These are phyloP conservation scores for Ustilago bromivora DNA, from an alignment of 1,284 basidiomycete species.

Conservation along the genomic window DNA sequence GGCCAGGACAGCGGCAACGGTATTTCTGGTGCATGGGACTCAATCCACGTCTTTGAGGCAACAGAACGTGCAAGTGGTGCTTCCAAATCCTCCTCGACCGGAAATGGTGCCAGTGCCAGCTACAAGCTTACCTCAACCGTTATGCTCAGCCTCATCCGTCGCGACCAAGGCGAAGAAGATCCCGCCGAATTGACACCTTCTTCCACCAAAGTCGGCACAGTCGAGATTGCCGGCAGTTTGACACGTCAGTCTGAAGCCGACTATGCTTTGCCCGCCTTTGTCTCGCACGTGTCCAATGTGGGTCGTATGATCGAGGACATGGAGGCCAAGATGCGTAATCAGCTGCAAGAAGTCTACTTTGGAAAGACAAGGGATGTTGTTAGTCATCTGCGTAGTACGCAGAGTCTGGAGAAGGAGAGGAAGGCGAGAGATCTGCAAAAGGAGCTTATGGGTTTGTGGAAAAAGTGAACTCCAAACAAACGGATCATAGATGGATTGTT, in stretches of 20 bases:
- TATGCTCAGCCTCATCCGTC: conserved; percentile 90
- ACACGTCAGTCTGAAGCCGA: conserved; percentile 86
- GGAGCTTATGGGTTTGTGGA: conserved; percentile 82
- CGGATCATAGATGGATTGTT: not conserved
- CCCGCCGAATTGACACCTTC: conserved; percentile 27
- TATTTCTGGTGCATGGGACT: conserved; percentile 87
- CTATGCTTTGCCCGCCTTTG: conserved; percentile 51
- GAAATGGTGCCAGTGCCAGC: conserved; percentile 81
- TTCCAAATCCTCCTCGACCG: conserved; percentile 26
- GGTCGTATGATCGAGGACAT: conserved; percentile 97
- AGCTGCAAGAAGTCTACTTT: conserved; percentile 87
- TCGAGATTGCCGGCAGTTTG: conserved; percentile 93
- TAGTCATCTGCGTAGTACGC: conserved; percentile 86
- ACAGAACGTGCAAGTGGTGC: conserved; percentile 75
- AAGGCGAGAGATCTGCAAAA: conserved; percentile 88
- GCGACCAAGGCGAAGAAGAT: conserved; percentile 71
- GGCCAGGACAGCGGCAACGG: conserved; percentile 51
- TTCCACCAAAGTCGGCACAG: conserved; percentile 75
- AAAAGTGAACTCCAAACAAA: conserved; percentile 37
- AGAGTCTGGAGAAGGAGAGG: conserved; percentile 84
- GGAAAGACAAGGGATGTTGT: conserved; percentile 97
- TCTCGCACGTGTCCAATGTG: conserved; percentile 88
- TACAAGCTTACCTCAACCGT: conserved; percentile 98
- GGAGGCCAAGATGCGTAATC: conserved; percentile 98
- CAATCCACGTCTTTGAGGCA: conserved; percentile 97